Evolutionary conservation across 1,284 basidiomycete genomes (phyloP), one percentile per base, ranked within the genome.

Genomic region (Ustilago cynodontis): DNA sequence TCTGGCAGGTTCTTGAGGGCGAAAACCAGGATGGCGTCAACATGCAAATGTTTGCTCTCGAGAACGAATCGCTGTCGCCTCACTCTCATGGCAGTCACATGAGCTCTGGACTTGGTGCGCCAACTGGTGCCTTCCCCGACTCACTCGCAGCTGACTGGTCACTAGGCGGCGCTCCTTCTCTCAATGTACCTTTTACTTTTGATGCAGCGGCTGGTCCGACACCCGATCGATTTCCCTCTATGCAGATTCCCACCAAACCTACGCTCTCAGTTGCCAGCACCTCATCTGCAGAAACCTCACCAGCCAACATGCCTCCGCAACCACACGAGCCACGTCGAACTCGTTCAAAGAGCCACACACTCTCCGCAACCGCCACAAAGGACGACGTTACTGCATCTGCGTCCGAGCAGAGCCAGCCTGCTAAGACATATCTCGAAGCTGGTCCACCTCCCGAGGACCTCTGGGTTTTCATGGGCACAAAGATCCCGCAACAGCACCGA

Each of bases 1-100:
- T 77, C 20, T 77, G 75, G 75, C 75, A 77, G 31, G 75, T 77
- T 0, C 61, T 77, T 31, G 75, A 77, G 22, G 71, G 75, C 6
- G 74, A 77, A 24, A 71, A 71, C 14, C 74, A 77, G 56, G 74
- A 77, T 26, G 66, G 64, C 47, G 72, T 56, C 56, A 71, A 75
- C 51, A 77, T 72, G 66, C 71, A 72, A 26, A 71, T 72, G 66
- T 77, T 77, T 57, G 71, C 75, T 5, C 64, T 77, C 39, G 75
- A 77, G n/a, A 70, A 63, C 50, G 75, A 77, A 22, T 64, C 64
- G 7, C 33, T 70, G 10, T 77, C 75, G 18, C 75, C 75, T 10
- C 63, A 72, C 33, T 68, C 70, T 26, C 59, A 64, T 41, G 75
- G 31, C 10, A 72, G 74, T 47, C 58, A 62, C 31, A 8, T 68